Evolutionary conservation across 2,329 filamentous ascomycete genomes (phyloP).

Genomic region (Ophiostoma sp.): DNA sequence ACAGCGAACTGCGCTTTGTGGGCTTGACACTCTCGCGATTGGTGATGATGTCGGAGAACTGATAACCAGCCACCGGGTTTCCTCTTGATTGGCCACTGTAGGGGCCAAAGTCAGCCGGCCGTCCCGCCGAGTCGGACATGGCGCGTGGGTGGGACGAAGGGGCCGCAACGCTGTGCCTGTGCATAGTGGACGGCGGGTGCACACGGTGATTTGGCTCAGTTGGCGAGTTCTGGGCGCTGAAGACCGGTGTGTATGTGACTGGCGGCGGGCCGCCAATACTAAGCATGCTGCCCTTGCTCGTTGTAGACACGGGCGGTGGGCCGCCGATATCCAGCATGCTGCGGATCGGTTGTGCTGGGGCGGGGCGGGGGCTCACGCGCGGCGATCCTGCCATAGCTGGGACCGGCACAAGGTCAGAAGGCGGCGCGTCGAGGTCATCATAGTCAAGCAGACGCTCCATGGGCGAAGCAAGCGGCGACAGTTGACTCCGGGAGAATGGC

Average conservation of each 20-base stretch:
- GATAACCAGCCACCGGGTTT: slow-evolving; percentile 51
- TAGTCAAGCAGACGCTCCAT: slow-evolving; percentile 63
- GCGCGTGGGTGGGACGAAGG: slow-evolving; percentile 42
- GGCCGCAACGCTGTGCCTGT: background rate
- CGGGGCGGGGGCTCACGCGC: slow-evolving; percentile 34
- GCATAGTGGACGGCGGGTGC: slow-evolving; percentile 23
- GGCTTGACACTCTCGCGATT: slow-evolving; percentile 41
- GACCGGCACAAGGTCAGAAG: slow-evolving; percentile 17
- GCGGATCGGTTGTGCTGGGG: slow-evolving; percentile 52
- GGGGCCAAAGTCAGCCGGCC: slow-evolving; percentile 31
- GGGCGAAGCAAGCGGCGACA: slow-evolving; percentile 62
- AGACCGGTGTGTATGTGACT: slow-evolving; percentile 30
- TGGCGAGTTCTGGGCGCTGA: slow-evolving; percentile 45
- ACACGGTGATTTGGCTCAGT: slow-evolving; percentile 38
- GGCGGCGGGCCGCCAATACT: slow-evolving; percentile 39
- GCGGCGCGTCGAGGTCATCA: slow-evolving; percentile 32
- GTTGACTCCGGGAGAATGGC: slow-evolving; percentile 48
- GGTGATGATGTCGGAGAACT: slow-evolving; percentile 55
- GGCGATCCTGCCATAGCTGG: slow-evolving; percentile 22
- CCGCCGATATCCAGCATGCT: slow-evolving; percentile 60
- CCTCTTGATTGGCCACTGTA: slow-evolving; percentile 19
- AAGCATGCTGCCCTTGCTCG: slow-evolving; percentile 47
- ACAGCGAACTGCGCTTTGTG: slow-evolving; percentile 41
- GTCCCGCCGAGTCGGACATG: slow-evolving; percentile 49
- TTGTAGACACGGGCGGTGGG: slow-evolving; percentile 34